Conservation (phyloP, 169 alveolate species). For the Haemoproteus tartakovskyi region DNA sequence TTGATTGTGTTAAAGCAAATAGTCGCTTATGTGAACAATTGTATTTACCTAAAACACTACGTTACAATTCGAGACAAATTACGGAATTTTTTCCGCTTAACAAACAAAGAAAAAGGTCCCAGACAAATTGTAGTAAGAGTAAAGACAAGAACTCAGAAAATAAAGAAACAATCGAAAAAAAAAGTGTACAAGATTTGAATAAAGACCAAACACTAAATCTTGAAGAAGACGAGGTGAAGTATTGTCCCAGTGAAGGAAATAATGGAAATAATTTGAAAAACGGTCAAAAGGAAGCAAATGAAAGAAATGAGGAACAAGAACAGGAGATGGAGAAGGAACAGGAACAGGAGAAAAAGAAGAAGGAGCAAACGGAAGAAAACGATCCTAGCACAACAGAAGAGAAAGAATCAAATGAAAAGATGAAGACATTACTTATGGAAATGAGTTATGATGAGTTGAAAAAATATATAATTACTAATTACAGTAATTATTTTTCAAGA, state of each 20-base stretch:
- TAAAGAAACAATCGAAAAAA: no score
- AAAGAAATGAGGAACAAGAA: no score
- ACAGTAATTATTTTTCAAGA: slow-evolving; percentile 25
- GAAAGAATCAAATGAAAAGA: background rate
- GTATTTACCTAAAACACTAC: slow-evolving; percentile 16
- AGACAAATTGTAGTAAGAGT: no score
- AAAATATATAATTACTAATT: slow-evolving; percentile 15
- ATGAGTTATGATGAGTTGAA: slow-evolving; percentile 35
- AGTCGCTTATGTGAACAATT: slow-evolving; percentile 42
- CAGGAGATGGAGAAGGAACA: no score
- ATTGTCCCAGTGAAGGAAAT: no score
- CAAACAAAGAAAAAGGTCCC: background rate
- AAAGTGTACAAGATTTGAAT: no score
- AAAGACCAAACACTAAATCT: no score
- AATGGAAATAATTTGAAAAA: no score
- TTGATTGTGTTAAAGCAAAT: slow-evolving; percentile 15
- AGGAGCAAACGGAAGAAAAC: background rate
- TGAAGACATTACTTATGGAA: slow-evolving; percentile 20
- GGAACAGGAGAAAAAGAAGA: background rate
- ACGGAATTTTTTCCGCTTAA: slow-evolving; percentile 50
- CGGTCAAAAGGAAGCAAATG: no score
- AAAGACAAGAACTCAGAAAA: no score
- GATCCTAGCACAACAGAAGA: background rate
- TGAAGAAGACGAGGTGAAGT: background rate
- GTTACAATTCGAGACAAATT: slow-evolving; percentile 21